Evolutionary conservation across 148 eudicot species (phyloP).

Genomic region (Chenopodium berlandieri): DNA sequence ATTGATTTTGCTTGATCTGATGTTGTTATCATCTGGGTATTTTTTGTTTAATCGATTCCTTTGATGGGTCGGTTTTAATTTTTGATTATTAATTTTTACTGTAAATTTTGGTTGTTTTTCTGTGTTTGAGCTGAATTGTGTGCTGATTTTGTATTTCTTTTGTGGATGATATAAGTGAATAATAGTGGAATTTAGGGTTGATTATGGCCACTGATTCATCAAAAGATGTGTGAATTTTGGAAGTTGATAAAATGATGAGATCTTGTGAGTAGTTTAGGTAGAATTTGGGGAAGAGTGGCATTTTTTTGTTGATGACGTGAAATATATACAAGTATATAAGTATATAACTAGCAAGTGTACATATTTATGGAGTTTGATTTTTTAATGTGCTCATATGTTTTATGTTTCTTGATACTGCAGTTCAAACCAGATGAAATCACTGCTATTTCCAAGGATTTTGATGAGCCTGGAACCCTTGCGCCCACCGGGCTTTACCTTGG

Average conservation of each 20-base stretch:
- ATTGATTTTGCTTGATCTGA: conserved; percentile 11
- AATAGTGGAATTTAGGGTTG: neutral
- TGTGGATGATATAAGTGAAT: neutral
- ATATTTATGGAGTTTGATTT: neutral
- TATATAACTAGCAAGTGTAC: too few species aligned
- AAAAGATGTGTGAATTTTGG: neutral
- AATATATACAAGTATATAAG: too few species aligned
- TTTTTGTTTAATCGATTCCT: neutral
- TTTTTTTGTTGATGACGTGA: too few species aligned
- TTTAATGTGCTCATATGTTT: neutral
- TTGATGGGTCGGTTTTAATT: neutral
- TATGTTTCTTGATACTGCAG: conserved; percentile 18
- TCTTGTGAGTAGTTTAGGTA: neutral
- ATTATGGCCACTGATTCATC: neutral
- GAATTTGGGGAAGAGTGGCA: too few species aligned
- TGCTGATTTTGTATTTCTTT: neutral
- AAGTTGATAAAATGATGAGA: neutral
- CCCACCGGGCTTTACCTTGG: conserved; percentile 62
- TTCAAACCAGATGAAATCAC: conserved; percentile 21
- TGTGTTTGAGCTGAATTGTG: neutral
- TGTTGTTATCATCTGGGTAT: conserved; percentile 19
- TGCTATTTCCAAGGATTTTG: conserved; percentile 46
- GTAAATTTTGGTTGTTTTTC: neutral
- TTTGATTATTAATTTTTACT: neutral
- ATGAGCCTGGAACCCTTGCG: conserved; percentile 58